Base-by-base conservation (phyloP, 1,284 basidiomycete genomes). In the Earliella scabrosa region DNA sequence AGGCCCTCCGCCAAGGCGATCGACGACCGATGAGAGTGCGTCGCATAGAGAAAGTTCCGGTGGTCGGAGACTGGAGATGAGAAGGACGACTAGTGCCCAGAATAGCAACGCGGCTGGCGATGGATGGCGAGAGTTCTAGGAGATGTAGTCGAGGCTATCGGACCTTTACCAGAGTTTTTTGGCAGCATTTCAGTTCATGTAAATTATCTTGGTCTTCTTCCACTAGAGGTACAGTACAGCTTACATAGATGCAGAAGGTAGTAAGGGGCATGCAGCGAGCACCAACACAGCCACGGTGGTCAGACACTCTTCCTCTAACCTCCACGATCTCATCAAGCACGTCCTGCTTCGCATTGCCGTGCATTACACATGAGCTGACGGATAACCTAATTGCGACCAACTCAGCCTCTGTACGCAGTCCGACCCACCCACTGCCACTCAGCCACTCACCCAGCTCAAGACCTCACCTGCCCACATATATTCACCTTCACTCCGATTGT, bases 21-120 rank as follows among this genome's bases (percentile, higher is more conserved):
- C 54, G 29, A 56, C 59, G 10, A 50, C 50, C 13, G 56, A 54
- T 20, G 56, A 56, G 6, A 36, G n/a, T n/a, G n/a, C n/a, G n/a
- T n/a, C 61, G 11, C 51, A 54, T 0, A 47, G 49, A 16, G 2
- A 46, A 48, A 45, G 58, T 3, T 55, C 53, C 18, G 44, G 64
- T 55, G 13, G 53, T 54, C 44, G 53, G 14, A 53, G 67, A 4
- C 31, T 68, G 24, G 68, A 64, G 43, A 63, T 69, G 66, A 63
- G 70, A 48, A 63, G 69, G 52, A 59, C 58, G 8, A 52, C 46
- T 1, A 69, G 67, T 43, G 41, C 63, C 4, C 59, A 61, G 23
- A 50, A 23, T 26, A 41, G 56, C 47, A 43, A 23, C 13, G 52
- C 40, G 16, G 16, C 24, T 20, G 29, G 54, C 34, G 39, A 45